Conservation (phyloP, 148 eudicot species). For the Spergularia bocconei region DNA sequence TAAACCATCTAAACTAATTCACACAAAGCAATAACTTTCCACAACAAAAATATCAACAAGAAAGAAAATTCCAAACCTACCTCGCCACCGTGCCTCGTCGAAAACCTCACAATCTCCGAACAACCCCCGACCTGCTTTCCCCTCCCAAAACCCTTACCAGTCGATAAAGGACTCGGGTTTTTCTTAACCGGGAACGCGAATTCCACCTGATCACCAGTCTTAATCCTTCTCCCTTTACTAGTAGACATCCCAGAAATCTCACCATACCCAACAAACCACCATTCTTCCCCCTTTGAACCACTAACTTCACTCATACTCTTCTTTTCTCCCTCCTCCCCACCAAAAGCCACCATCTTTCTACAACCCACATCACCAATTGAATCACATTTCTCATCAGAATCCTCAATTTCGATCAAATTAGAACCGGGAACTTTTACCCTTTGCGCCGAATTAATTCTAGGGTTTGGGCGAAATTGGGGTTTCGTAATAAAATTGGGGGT, state of each 20-base stretch:
- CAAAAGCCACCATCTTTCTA: constrained; percentile 11
- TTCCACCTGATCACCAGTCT: constrained; percentile 63
- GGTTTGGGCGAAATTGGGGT: constrained; percentile 38
- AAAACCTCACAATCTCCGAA: constrained; percentile 92
- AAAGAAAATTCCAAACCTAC: constrained; percentile 30
- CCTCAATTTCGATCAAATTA: constrained; percentile 20
- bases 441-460: constrained; percentile 26
- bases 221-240: constrained; percentile 72
- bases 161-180: constrained; percentile 31
- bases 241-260: constrained; percentile 82
- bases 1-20: not conserved
- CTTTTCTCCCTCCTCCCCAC: constrained; percentile 19
- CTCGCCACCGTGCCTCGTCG: constrained; percentile 70
- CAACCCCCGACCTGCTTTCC: constrained; percentile 46
- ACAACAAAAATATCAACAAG: not conserved
- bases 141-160: constrained; percentile 60
- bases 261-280: constrained; percentile 77
- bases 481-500: constrained; percentile 58
- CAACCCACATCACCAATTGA: constrained; percentile 17
- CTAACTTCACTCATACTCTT: constrained; percentile 3
- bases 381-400: constrained; percentile 16
- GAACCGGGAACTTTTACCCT: constrained; percentile 24
- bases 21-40: not conserved
- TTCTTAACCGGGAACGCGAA: constrained; percentile 58
- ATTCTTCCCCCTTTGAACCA: constrained; percentile 41